Evolutionary conservation across 257 asterid genomes (phyloP).

Genomic region (Penstemon newberryi): DNA sequence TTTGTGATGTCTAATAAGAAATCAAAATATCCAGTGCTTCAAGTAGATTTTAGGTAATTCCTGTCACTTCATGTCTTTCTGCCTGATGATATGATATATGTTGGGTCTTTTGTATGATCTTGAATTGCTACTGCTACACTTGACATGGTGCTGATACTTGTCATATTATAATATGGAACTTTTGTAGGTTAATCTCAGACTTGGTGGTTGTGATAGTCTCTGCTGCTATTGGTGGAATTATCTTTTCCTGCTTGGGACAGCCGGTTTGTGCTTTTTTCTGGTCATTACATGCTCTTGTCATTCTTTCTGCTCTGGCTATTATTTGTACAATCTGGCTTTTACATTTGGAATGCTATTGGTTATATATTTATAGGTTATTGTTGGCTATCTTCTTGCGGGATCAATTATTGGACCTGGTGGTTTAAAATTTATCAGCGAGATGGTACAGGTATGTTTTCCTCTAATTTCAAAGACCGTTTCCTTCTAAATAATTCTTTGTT

Average conservation of each 20-base stretch:
- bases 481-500: slow-evolving; percentile 15
- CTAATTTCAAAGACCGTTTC: slow-evolving; percentile 18
- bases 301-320: slow-evolving; percentile 17
- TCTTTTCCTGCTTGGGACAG: slow-evolving; percentile 92
- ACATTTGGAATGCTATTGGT: slow-evolving; percentile 18
- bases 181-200: slow-evolving; percentile 90
- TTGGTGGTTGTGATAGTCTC: slow-evolving; percentile 97
- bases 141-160: slow-evolving; percentile 24
- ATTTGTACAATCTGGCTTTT: slow-evolving; percentile 24
- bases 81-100: background rate
- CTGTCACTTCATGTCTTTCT: slow-evolving; percentile 4
- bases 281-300: slow-evolving; percentile 27
- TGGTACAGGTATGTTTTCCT: slow-evolving; percentile 75
- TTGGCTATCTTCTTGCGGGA: slow-evolving; percentile 96
- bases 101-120: background rate
- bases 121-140: slow-evolving; percentile 17
- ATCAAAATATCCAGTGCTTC: slow-evolving; percentile 92
- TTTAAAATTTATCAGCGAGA: slow-evolving; percentile 79
- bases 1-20: slow-evolving; percentile 93
- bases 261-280: slow-evolving; percentile 68
- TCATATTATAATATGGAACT: slow-evolving; percentile 25
- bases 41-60: slow-evolving; percentile 81
- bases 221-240: slow-evolving; percentile 96
- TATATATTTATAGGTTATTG: slow-evolving; percentile 60
- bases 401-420: slow-evolving; percentile 98